Conservation (phyloP, 768 basidiomycete genomes). For the Pleurotus sapidus region DNA sequence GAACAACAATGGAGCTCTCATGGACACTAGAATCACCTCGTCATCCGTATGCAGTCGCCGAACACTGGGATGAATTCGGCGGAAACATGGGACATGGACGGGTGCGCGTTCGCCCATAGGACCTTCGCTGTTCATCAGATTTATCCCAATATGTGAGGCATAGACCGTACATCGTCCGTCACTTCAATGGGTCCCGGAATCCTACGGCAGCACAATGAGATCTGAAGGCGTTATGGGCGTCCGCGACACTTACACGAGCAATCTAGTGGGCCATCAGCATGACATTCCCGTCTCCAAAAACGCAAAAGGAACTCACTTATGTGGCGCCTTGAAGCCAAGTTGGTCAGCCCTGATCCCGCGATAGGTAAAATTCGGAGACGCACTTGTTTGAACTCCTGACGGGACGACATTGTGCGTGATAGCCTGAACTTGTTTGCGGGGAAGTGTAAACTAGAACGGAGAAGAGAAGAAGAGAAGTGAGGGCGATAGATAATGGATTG, state of each 20-base stretch:
- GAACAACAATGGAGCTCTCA: not conserved
- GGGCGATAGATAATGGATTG: conserved; percentile 8
- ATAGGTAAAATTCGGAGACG: conserved; percentile 15
- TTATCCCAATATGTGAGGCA: not conserved
- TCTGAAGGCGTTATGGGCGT: not conserved
- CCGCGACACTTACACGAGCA: conserved; percentile 43
- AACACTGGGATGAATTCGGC: conserved; percentile 87
- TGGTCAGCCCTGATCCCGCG: conserved; percentile 3
- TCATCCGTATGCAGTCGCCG: conserved; percentile 86
- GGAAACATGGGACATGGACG: conserved; percentile 85
- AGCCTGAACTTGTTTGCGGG: not conserved
- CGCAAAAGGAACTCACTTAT: conserved; percentile 39
- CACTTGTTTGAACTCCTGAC: conserved; percentile 29
- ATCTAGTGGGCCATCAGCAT: conserved; percentile 25
- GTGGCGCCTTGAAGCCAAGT: conserved; percentile 31
- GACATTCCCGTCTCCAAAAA: conserved; percentile 31
- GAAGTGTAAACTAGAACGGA: not conserved
- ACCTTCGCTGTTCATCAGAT: conserved; percentile 45
- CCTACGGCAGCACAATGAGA: conserved; percentile 26
- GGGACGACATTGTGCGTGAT: conserved; percentile 19
- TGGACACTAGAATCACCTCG: conserved; percentile 41
- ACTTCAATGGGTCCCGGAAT: conserved; percentile 68
- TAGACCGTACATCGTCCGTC: conserved; percentile 36
- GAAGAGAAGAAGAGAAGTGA: not conserved
- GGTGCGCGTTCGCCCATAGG: conserved; percentile 91